Evolutionary conservation across 148 eudicot genomes (phyloP), one percentile per base, ranked within the genome.

Genomic region (Camellia granthamiana): DNA sequence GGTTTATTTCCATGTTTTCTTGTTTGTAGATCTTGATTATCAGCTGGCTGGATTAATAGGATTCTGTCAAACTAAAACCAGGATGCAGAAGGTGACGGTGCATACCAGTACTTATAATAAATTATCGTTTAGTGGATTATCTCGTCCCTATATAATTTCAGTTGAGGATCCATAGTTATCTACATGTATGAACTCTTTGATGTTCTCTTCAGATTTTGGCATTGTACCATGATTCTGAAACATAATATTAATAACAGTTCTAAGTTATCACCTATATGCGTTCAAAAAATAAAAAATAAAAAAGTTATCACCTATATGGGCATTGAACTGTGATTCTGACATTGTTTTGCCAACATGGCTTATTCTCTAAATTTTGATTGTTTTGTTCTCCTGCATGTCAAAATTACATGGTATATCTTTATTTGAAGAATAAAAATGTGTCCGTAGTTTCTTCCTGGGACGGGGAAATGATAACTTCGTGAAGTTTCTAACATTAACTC

Each of bases 11-110:
- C 19, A 3, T 64, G 21, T 56, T 42, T 74, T 74, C 72, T 80
- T 74, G 74, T 75, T 77, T 66, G 81, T 85, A 89, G 91, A 85
- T 85, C 85, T 86, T 61, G 88, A 89, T 77, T 61, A 58, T 81
- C 72, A 38, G 67, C 76, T 86, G 54, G 84, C 85, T 70, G 81
- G 82, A 79, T 79, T 78, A 13, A 77, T 83, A 46, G 86, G 91
- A 79, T 77, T 86, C 61, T 43, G 47, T 42, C 85, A 85, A 78
- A 83, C 80, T 78, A 38, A 73, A 58, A 58, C 74, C 66, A 76
- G 70, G 84, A 87, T 84, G 69, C 76, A 75, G 74, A 73, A 69
- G 74, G 85, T 72, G 74, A 81, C 72, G 59, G 59, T 80, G 18
- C 46, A 46, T 65, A 41, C 54, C 21, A 62, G 52, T 54, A 74